Evolutionary conservation across 805 yeast species (phyloP).

Genomic region (Hyphopichia homilentoma): DNA sequence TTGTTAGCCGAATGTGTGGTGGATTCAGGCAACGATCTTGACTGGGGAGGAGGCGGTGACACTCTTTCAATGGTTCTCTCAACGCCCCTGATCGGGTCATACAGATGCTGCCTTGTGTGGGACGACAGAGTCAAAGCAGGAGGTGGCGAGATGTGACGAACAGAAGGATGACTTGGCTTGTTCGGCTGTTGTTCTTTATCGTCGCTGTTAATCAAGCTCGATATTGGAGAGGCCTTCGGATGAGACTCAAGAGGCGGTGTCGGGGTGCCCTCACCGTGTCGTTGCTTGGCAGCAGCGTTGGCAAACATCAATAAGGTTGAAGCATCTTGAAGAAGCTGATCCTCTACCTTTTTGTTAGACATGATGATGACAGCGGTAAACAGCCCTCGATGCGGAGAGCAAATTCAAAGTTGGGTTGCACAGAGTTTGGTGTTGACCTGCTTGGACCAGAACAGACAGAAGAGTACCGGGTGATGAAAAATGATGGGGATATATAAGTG

Average conservation of each 20-base stretch:
- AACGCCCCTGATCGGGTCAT: neutral
- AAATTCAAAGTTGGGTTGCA: no score
- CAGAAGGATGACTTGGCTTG: no score
- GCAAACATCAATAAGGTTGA: slow-evolving; percentile 61
- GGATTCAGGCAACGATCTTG: slow-evolving; percentile 2
- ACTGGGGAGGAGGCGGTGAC: neutral
- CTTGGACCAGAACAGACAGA: no score
- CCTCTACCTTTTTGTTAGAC: slow-evolving; percentile 25
- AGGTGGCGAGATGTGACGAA: no score
- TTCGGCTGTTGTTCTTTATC: no score
- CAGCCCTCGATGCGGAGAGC: no score
- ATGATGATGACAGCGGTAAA: no score
- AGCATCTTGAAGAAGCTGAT: slow-evolving; percentile 54
- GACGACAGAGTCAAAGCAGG: slow-evolving; percentile 5
- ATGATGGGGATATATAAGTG: no score
- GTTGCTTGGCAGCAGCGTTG: slow-evolving; percentile 47
- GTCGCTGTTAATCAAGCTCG: no score
- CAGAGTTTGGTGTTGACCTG: slow-evolving; percentile 1
- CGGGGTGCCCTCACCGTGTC: slow-evolving; percentile 10
- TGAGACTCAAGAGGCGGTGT: no score
- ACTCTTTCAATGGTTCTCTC: neutral
- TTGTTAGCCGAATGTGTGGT: slow-evolving; percentile 1
- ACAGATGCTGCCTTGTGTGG: slow-evolving; percentile 19
- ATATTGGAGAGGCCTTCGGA: no score
- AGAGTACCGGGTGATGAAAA: no score